Percentiles rank a stretch among this genome's conserved stretches.
Evolutionary conservation across 2,329 filamentous ascomycete genomes (phyloP).

Genomic region (Geosmithia morbida): DNA sequence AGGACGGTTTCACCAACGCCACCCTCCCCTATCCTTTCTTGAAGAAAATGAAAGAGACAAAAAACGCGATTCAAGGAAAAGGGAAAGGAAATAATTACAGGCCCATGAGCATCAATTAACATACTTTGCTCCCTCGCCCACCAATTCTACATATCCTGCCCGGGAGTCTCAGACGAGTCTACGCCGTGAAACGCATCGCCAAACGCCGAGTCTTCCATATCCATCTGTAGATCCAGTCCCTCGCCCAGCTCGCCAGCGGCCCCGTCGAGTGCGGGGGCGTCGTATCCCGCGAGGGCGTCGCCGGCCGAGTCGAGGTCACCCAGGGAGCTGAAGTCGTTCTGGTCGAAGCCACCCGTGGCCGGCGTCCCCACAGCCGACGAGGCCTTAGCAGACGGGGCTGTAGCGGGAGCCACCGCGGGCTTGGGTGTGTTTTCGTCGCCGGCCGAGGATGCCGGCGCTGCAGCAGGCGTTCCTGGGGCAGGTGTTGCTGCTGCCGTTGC

Average conservation of each 20-base stretch:
- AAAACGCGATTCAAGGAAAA: not conserved
- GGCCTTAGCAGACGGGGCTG: conserved; percentile 13
- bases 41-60: too few relatives aligned
- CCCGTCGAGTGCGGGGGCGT: conserved; percentile 35
- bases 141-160: conserved; percentile 19
- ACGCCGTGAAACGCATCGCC: conserved; percentile 68
- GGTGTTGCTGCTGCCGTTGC: conserved; percentile 15
- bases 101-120: too few relatives aligned
- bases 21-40: too few relatives aligned
- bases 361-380: conserved; percentile 21
- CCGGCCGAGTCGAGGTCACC: conserved; percentile 57
- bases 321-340: conserved; percentile 48
- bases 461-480: not conserved
- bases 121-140: not conserved
- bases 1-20: too few relatives aligned
- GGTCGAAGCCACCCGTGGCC: conserved; percentile 29
- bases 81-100: not conserved
- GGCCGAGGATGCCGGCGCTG: conserved; percentile 7
- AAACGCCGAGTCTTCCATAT: conserved; percentile 69
- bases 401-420: conserved; percentile 4
- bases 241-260: conserved; percentile 33
- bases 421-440: conserved; percentile 1
- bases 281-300: conserved; percentile 52
- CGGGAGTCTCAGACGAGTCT: conserved; percentile 22
- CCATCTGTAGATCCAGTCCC: conserved; percentile 46